Evolutionary conservation across 2,329 filamentous ascomycete species (phyloP), one percentile per base, ranked within the genome.

Genomic region (Raffaelea arxii): DNA sequence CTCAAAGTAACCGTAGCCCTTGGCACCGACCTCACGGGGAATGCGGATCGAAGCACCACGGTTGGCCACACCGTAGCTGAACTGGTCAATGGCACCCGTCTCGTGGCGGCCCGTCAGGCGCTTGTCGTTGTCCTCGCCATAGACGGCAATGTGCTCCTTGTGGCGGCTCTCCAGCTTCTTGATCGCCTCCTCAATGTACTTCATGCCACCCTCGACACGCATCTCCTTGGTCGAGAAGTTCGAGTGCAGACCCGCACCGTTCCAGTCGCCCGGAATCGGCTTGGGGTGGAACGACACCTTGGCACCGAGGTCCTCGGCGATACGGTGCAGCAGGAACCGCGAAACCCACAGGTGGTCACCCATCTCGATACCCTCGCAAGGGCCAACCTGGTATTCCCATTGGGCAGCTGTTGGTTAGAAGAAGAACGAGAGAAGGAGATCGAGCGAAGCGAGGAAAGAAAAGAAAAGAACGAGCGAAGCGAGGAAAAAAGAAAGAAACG

Each of bases 321-420:
- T 86, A 25, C 53, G 53, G 53, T 50, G 78, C 55, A 94, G 84
- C 59, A 94, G 75, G 79, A 89, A 94, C 55, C 87, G 84, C 54
- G 86, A 86, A 60, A 95, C 75, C 92, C 91, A 97, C 60, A 98
- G 87, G 63, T 97, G 83, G 68, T 98, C 92, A 67, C 92, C 92
- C 77, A 97, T 55, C 48, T 54, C 53, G 18, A 55, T 55, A 38
- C 53, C 52, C n/a, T 46, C 40, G 49, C 53, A 55, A 6, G 52
- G 51, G 35, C 51, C 54, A 24, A 56, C 54, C 47, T 56, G 54
- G 51, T 55, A 56, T 49, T 55, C 53, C 53, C 53, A 55, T 48
- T 55, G 53, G 21, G 53, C 51, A 11, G 53, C 50, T 52, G 7
- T 25, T 25, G 41, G 43, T 36, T 25, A 25, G 24, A 6, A n/a